Evolutionary conservation across 2,329 filamentous ascomycete species (phyloP).

Genomic region (Diplocarpon rosae): DNA sequence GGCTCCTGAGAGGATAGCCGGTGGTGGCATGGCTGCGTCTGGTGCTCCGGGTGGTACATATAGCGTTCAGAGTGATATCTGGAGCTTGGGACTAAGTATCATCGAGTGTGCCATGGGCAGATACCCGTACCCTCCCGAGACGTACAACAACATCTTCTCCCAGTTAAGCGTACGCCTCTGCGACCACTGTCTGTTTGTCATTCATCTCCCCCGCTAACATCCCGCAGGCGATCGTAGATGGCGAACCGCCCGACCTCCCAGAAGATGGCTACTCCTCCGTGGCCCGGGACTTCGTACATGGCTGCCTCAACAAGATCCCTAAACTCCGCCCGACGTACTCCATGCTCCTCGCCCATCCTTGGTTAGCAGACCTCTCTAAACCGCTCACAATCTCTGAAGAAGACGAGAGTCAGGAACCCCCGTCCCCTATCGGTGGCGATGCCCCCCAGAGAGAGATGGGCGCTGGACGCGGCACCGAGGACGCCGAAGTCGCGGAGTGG

Average conservation of each 20-base stretch:
- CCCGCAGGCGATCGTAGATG: slow-evolving; percentile 84
- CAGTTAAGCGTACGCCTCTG: slow-evolving; percentile 73
- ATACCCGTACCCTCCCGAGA: slow-evolving; percentile 95
- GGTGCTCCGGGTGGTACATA: slow-evolving; percentile 76
- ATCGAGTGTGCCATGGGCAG: slow-evolving; percentile 92
- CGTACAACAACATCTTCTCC: slow-evolving; percentile 96
- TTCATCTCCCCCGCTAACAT: slow-evolving; percentile 1
- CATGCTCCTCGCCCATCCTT: slow-evolving; percentile 79
- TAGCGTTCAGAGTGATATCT: slow-evolving; percentile 95
- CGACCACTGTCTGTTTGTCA: too few relatives aligned
- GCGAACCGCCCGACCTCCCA: slow-evolving; percentile 84
- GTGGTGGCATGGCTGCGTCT: slow-evolving; percentile 64
- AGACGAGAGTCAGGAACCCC: slow-evolving; percentile 40
- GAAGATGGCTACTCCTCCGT: slow-evolving; percentile 64
- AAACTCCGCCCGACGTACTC: slow-evolving; percentile 89
- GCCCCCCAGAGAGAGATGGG: slow-evolving; percentile 10
- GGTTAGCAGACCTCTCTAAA: slow-evolving; percentile 67
- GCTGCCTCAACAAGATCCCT: slow-evolving; percentile 86
- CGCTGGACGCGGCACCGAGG: slow-evolving; percentile 34
- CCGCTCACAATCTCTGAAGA: slow-evolving; percentile 64
- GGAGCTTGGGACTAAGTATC: slow-evolving; percentile 87
- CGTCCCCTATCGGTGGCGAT: slow-evolving; percentile 18
- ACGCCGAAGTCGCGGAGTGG: slow-evolving; percentile 81
- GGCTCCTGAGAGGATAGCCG: slow-evolving; percentile 91
- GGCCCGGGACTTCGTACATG: slow-evolving; percentile 76